Percentiles rank a stretch among this genome's conserved stretches.
These are phyloP conservation scores for Persicaria tinctoria DNA, from an alignment of 148 eudicot species.

Conservation along the genomic window DNA sequence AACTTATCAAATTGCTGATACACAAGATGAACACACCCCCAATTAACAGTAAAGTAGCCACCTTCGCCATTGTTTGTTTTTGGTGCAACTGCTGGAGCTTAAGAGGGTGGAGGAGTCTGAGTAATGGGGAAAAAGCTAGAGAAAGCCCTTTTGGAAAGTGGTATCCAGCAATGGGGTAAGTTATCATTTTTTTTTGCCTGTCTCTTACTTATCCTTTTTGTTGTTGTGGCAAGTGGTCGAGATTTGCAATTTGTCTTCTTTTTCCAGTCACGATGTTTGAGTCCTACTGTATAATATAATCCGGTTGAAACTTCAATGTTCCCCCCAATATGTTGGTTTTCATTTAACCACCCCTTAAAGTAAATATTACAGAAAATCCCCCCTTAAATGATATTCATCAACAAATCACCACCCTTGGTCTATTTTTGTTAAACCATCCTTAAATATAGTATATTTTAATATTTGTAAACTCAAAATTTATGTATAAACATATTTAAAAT, in stretches of 20 bases:
- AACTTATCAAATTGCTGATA: not conserved
- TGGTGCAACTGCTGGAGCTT: not conserved
- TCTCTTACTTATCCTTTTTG: not conserved
- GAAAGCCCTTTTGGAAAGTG: not conserved
- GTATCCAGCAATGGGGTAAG: not conserved
- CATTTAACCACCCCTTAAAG: too few species aligned
- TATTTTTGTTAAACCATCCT: too few species aligned
- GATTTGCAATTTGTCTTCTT: not conserved
- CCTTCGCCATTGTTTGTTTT: conserved; percentile 2
- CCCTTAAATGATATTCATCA: too few species aligned
- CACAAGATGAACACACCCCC: not conserved
- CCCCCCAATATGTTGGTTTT: too few species aligned
- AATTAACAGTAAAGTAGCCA: not conserved
- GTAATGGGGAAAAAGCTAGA: not conserved
- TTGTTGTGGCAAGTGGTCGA: not conserved
- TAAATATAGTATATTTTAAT: too few species aligned
- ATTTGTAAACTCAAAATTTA: too few species aligned
- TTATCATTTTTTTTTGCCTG: too few species aligned
- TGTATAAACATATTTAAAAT: too few species aligned
- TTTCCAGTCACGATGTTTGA: not conserved
- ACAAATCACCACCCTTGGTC: too few species aligned
- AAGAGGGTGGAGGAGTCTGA: not conserved
- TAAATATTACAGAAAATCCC: too few species aligned
- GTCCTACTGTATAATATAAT: too few species aligned
- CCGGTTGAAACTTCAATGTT: too few species aligned